Conservation (phyloP, 2,329 filamentous ascomycete genomes). For the Beauveria australis region DNA sequence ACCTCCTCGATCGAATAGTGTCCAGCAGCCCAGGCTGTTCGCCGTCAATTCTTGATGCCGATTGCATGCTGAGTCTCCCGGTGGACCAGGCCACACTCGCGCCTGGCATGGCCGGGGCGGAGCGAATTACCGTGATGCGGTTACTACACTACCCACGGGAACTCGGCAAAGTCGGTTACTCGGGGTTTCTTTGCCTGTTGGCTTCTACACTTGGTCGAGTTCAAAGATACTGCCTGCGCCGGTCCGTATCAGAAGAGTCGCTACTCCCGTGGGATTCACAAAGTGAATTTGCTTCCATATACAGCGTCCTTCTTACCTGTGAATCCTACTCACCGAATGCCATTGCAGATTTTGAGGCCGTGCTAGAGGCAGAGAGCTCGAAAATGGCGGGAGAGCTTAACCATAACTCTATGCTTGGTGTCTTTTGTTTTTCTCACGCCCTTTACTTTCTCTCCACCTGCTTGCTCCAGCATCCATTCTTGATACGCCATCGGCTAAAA, state of each 20-base stretch:
- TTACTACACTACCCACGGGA: not conserved
- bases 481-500: not conserved
- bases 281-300: not conserved
- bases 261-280: not conserved
- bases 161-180: not conserved
- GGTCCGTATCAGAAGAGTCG: not conserved
- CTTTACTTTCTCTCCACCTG: not conserved
- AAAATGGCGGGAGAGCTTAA: not conserved
- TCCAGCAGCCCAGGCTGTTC: not conserved
- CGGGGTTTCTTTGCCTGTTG: not conserved
- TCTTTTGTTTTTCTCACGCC: not conserved
- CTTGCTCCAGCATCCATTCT: not conserved
- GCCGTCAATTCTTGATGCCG: conserved; percentile 1
- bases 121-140: not conserved
- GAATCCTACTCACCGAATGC: not conserved
- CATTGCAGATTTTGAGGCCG: not conserved
- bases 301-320: not conserved
- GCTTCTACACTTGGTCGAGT: not conserved
- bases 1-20: not conserved
- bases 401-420: not conserved
- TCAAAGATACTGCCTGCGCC: not conserved
- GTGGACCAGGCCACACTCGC: not conserved
- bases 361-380: not conserved
- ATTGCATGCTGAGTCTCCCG: not conserved
- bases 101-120: not conserved